Percentiles rank a stretch among this genome's conserved stretches.
Conservation (phyloP, 306 rosid genomes). For the Herpetospermum pedunculosum region DNA sequence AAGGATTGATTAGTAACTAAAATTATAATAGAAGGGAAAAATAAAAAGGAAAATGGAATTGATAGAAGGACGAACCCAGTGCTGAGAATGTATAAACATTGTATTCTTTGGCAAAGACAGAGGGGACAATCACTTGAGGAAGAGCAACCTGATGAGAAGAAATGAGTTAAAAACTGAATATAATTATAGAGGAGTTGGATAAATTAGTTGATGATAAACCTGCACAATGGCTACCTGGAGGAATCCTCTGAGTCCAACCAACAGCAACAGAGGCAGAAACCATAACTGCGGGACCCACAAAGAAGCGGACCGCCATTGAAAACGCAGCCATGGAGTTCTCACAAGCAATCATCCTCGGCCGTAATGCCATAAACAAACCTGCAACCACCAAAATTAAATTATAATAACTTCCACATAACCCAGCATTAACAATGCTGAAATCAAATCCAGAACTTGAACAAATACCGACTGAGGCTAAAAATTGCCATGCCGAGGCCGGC, state of each 20-base stretch:
- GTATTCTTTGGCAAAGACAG: slow-evolving; percentile 3
- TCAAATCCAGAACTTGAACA: no score
- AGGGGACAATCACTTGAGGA: slow-evolving; percentile 9
- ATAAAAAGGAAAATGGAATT: background rate
- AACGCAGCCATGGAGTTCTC: background rate
- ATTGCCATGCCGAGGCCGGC: background rate
- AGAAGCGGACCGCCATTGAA: slow-evolving; percentile 8
- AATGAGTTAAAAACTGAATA: background rate
- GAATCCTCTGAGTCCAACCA: slow-evolving; percentile 19
- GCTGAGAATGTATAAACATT: background rate
- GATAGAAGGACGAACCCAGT: background rate
- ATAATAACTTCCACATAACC: no score
- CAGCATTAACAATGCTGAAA: no score
- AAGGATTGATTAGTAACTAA: no score
- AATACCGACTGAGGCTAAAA: background rate
- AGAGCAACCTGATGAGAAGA: background rate
- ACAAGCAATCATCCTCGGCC: background rate
- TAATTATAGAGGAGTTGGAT: background rate
- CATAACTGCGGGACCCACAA: slow-evolving; percentile 18
- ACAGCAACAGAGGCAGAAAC: slow-evolving; percentile 14
- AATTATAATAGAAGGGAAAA: background rate
- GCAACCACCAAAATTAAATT: background rate
- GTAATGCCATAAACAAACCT: background rate
- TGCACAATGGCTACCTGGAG: slow-evolving; percentile 16
- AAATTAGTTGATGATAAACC: slow-evolving; percentile 2